phyloP scores from a whole-genome alignment of 768 basidiomycete species.

The Auricularia heimuer region DNA sequence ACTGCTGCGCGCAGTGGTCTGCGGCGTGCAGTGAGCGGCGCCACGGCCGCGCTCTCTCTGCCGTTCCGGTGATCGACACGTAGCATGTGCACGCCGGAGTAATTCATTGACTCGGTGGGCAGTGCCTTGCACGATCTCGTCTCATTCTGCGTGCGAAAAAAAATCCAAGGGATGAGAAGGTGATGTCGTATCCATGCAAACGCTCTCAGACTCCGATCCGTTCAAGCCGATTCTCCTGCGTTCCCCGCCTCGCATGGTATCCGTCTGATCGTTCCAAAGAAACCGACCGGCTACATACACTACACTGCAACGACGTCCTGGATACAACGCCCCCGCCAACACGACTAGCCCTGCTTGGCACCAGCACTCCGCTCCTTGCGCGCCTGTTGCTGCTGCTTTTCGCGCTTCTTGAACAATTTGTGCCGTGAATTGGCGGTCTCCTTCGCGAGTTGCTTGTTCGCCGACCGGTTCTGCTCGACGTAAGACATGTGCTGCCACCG shows the following conservation, averaged over 20 bases:
- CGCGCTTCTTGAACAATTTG: conserved; percentile 22
- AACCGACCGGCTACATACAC: neutral
- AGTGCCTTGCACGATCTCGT: too few relatives aligned
- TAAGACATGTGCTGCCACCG: conserved; percentile 92
- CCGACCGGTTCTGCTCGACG: conserved; percentile 83
- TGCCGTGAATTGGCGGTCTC: conserved; percentile 13
- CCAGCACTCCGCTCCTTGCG: conserved; percentile 6
- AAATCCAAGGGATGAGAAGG: neutral
- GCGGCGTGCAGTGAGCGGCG: too few relatives aligned
- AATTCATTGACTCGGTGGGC: too few relatives aligned
- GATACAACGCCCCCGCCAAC: neutral
- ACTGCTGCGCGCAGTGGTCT: too few relatives aligned
- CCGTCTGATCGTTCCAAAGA: neutral
- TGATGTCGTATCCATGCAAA: neutral
- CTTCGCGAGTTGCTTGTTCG: conserved; percentile 46
- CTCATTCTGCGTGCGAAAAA: too few relatives aligned
- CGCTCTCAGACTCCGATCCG: neutral
- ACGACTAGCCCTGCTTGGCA: neutral
- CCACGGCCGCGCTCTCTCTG: too few relatives aligned
- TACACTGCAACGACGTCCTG: neutral
- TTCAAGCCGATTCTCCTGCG: neutral
- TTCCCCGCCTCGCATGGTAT: neutral
- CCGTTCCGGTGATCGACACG: too few relatives aligned
- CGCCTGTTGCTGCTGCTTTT: conserved; percentile 12
- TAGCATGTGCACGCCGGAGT: too few relatives aligned